A percentile compares a stretch with the other conserved stretches of the same genome.
phyloP scores from a whole-genome alignment of 805 yeast genomes.

The Dipodascopsis uninucleata region DNA sequence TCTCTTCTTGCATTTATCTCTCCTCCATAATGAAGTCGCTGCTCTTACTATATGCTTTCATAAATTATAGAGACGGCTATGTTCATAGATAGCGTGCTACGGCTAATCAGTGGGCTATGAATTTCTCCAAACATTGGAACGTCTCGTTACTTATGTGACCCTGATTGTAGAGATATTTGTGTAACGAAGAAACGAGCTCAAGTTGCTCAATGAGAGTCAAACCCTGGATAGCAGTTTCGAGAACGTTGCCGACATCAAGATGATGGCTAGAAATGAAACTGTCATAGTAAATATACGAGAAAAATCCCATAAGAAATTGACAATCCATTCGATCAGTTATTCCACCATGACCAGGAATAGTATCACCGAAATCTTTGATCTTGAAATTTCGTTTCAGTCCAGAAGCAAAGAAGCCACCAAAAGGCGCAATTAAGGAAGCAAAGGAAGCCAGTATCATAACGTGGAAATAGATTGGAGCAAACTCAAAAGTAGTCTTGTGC shows the following conservation, averaged over 20 bases:
- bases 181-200: conserved; percentile 56
- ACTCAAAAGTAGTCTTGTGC: conserved; percentile 31
- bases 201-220: conserved; percentile 62
- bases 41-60: no score
- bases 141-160: conserved; percentile 31
- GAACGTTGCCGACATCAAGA: conserved; percentile 61
- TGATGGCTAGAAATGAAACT: conserved; percentile 68
- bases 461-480: conserved; percentile 86
- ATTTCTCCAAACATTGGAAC: conserved; percentile 21
- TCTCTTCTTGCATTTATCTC: no score
- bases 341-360: conserved; percentile 99
- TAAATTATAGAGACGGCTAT: no score
- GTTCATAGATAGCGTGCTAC: no score
- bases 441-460: conserved; percentile 82
- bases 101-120: no score
- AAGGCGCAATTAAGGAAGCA: conserved; percentile 96
- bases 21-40: no score
- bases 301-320: conserved; percentile 96
- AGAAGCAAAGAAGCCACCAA: conserved; percentile 96
- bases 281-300: conserved; percentile 86
- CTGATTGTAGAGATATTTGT: conserved; percentile 46
- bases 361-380: conserved; percentile 95
- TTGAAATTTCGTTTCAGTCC: conserved; percentile 97
- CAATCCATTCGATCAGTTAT: conserved; percentile 97
- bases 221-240: conserved; percentile 73